These are phyloP conservation scores for Periconia macrospinosa DNA, from an alignment of 2,329 filamentous ascomycete genomes.

Conservation along the genomic window DNA sequence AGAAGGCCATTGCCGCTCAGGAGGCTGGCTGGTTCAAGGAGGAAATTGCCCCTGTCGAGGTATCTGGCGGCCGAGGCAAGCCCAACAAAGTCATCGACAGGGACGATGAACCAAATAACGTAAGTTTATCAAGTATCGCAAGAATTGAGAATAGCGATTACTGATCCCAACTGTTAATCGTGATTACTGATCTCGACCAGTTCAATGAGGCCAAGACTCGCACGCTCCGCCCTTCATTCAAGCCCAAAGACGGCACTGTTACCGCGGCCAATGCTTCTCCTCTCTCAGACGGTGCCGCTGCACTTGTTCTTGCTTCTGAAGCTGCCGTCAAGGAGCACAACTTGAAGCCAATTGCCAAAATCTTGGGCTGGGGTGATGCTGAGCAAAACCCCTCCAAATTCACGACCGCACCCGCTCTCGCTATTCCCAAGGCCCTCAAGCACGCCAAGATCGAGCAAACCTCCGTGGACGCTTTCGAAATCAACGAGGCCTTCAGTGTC, in stretches of 20 bases:
- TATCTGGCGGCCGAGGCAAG: constrained; percentile 88
- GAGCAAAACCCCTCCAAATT: constrained; percentile 91
- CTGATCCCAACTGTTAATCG: constrained; percentile 18
- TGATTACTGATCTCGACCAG: constrained; percentile 27
- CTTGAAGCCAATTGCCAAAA: constrained; percentile 92
- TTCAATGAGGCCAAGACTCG: constrained; percentile 57
- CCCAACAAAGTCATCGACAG: constrained; percentile 76
- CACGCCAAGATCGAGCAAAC: constrained; percentile 81
- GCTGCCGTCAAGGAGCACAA: constrained; percentile 89
- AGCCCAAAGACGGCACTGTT: constrained; percentile 82
- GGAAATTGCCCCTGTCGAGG: constrained; percentile 89
- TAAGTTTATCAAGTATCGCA: constrained; percentile 39
- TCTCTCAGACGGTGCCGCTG: constrained; percentile 91
- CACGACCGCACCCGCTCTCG: constrained; percentile 89
- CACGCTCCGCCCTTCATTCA: constrained; percentile 71
- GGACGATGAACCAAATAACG: constrained; percentile 96
- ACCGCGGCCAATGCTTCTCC: constrained; percentile 96
- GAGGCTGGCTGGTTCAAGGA: constrained; percentile 77
- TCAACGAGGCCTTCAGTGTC: constrained; percentile 98
- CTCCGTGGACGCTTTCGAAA: constrained; percentile 91
- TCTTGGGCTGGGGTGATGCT: constrained; percentile 95
- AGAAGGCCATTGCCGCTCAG: constrained; percentile 86
- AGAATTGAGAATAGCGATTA: constrained; percentile 1
- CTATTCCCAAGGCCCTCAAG: constrained; percentile 96
- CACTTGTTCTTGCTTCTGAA: constrained; percentile 91